Conservation (phyloP, 164 flowering plant species). For the Platanus orientalis region DNA sequence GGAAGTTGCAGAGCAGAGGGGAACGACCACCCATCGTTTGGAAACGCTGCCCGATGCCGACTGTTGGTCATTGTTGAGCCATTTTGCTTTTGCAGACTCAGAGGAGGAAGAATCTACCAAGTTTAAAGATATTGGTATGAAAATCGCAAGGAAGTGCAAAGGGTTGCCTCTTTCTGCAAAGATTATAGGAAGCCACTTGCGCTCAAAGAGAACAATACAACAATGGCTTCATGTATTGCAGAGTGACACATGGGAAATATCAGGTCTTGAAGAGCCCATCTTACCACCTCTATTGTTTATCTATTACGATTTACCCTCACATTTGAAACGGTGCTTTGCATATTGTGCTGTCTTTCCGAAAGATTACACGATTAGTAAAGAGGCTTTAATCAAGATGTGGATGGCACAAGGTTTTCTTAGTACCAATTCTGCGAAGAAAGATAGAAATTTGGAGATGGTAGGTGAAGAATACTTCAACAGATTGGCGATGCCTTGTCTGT, state of each 20-base stretch:
- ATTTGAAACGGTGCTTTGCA: conserved; percentile 25
- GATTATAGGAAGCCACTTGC: conserved; percentile 15
- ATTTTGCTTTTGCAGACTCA: conserved; percentile 7
- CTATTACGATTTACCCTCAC: conserved; percentile 16
- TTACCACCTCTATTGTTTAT: conserved; percentile 18
- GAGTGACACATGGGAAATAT: conserved; percentile 15
- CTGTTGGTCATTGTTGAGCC: conserved; percentile 17
- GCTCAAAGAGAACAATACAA: not conserved
- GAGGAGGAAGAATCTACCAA: not conserved
- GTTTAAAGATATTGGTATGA: conserved; percentile 14
- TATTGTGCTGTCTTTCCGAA: conserved; percentile 26
- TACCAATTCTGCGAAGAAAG: not conserved
- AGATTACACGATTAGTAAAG: conserved; percentile 10
- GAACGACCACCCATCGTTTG: not conserved
- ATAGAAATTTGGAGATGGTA: conserved; percentile 9
- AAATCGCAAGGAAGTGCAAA: conserved; percentile 19
- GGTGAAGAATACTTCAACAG: conserved; percentile 25
- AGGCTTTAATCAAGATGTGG: conserved; percentile 18
- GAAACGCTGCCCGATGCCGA: conserved; percentile 8
- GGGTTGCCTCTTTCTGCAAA: conserved; percentile 4
- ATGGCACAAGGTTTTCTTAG: conserved; percentile 22
- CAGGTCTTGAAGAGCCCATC: not conserved
- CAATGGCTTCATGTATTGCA: conserved; percentile 3
- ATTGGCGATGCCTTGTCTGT: conserved; percentile 20
- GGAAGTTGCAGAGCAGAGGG: conserved; percentile 11